phyloP scores from a whole-genome alignment of 768 basidiomycete species.

The Tulasnella sp. region DNA sequence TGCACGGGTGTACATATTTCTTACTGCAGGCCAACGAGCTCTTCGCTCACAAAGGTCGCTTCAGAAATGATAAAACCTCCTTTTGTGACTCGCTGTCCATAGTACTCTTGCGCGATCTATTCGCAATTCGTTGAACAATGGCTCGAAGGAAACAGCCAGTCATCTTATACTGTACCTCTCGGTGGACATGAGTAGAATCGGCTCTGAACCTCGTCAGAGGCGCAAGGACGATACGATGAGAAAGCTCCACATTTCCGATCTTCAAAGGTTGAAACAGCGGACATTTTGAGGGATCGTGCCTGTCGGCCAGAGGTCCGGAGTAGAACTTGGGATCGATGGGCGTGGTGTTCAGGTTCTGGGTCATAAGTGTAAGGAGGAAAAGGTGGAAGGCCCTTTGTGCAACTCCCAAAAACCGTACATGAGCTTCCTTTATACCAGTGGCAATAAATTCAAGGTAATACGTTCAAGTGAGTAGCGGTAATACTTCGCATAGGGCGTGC shows the following conservation, averaged over 20 bases:
- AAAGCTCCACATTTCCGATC: constrained; percentile 43
- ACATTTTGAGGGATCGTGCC: background rate
- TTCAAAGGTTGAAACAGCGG: constrained; percentile 44
- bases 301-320: too few relatives aligned
- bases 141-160: background rate
- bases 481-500: too few relatives aligned
- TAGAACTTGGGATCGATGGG: too few relatives aligned
- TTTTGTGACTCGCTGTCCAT: constrained; percentile 32
- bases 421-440: too few relatives aligned
- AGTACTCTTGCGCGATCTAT: constrained; percentile 27
- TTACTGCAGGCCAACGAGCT: constrained; percentile 31
- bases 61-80: constrained; percentile 43
- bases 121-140: background rate
- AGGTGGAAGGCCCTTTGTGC: too few relatives aligned
- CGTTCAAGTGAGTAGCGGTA: too few relatives aligned
- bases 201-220: constrained; percentile 57
- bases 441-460: too few relatives aligned
- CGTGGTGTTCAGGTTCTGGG: too few relatives aligned
- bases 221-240: constrained; percentile 58
- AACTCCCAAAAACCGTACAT: too few relatives aligned
- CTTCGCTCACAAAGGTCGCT: constrained; percentile 42
- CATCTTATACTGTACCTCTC: constrained; percentile 11
- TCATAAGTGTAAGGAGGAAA: too few relatives aligned
- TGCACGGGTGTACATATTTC: background rate
- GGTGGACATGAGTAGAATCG: constrained; percentile 38